Percentiles rank a stretch among this genome's conserved stretches.
These are phyloP conservation scores for Corrigiola litoralis DNA, from an alignment of 179 eudicot genomes.

Conservation along the genomic window DNA sequence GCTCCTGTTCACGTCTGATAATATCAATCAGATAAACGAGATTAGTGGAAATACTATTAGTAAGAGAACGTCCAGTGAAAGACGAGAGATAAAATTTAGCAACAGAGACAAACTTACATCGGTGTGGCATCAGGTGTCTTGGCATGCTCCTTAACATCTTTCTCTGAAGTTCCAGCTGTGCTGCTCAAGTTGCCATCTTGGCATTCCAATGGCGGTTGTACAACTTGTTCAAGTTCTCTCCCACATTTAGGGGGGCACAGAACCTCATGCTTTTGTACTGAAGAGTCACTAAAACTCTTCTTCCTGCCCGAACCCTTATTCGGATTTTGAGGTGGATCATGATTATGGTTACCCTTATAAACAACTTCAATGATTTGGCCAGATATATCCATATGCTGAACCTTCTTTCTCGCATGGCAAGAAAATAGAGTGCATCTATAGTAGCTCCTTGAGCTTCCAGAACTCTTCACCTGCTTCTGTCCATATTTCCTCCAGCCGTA, in stretches of 20 bases:
- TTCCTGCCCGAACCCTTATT: conserved; percentile 35
- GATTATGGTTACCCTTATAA: conserved; percentile 66
- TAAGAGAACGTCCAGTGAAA: background rate
- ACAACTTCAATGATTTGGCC: conserved; percentile 38
- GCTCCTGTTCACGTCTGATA: conserved; percentile 21
- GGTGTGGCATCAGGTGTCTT: conserved; percentile 9
- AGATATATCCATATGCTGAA: conserved; percentile 50
- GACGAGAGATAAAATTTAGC: background rate
- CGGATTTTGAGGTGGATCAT: conserved; percentile 60
- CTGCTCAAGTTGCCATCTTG: conserved; percentile 22
- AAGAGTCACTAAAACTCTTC: conserved; percentile 22
- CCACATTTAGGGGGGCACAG: conserved; percentile 23
- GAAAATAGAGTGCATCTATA: conserved; percentile 49
- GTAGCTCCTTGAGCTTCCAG: conserved; percentile 89
- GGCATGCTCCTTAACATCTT: conserved; percentile 16
- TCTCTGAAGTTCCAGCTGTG: conserved; percentile 5
- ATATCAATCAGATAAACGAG: background rate
- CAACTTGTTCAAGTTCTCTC: conserved; percentile 27
- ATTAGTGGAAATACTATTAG: background rate
- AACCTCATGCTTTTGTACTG: conserved; percentile 21
- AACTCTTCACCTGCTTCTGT: conserved; percentile 87
- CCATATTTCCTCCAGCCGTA: conserved; percentile 93
- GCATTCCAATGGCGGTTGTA: conserved; percentile 13
- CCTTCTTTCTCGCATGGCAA: conserved; percentile 74
- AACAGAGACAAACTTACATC: conserved; percentile 20